Evolutionary conservation across 495 filamentous ascomycete genomes (phyloP).

Genomic region (Clohesyomyces aquaticus): DNA sequence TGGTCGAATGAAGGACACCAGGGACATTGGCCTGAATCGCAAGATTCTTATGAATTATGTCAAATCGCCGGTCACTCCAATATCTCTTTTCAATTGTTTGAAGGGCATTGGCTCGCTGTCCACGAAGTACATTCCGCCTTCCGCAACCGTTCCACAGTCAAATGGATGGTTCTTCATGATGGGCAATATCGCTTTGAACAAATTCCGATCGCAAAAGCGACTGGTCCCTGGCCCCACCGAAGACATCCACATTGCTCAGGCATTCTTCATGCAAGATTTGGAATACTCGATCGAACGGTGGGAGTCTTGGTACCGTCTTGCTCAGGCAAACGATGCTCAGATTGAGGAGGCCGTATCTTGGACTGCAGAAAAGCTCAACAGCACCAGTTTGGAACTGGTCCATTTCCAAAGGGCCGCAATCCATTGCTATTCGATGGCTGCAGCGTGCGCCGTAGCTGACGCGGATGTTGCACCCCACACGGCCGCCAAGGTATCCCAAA

Average conservation of each 20-base stretch:
- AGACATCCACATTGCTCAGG: slow-evolving; percentile 81
- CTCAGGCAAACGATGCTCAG: slow-evolving; percentile 87
- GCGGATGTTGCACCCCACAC: slow-evolving; percentile 66
- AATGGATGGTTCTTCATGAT: slow-evolving; percentile 93
- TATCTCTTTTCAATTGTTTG: slow-evolving; percentile 76
- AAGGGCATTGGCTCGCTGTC: slow-evolving; percentile 72
- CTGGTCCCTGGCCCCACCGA: slow-evolving; percentile 75
- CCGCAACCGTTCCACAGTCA: slow-evolving; percentile 65
- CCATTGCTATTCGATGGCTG: slow-evolving; percentile 89
- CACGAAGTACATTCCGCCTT: slow-evolving; percentile 54
- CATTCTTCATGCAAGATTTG: slow-evolving; percentile 81
- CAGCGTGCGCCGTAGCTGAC: slow-evolving; percentile 69
- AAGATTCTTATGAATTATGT: slow-evolving; percentile 76
- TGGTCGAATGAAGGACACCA: slow-evolving; percentile 65
- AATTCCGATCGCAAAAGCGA: slow-evolving; percentile 84
- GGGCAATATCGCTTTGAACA: slow-evolving; percentile 83
- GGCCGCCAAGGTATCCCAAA: slow-evolving; percentile 69
- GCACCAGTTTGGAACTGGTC: slow-evolving; percentile 72
- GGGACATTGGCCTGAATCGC: slow-evolving; percentile 72
- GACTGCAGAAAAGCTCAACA: slow-evolving; percentile 96
- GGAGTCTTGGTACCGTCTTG: slow-evolving; percentile 96
- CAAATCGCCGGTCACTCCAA: slow-evolving; percentile 77
- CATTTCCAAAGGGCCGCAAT: slow-evolving; percentile 80
- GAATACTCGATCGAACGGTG: slow-evolving; percentile 83
- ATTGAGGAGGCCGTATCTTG: slow-evolving; percentile 91